Evolutionary conservation across 1,284 basidiomycete species (phyloP), one percentile per base, ranked within the genome.

Genomic region (Butyriboletus appendiculatus): DNA sequence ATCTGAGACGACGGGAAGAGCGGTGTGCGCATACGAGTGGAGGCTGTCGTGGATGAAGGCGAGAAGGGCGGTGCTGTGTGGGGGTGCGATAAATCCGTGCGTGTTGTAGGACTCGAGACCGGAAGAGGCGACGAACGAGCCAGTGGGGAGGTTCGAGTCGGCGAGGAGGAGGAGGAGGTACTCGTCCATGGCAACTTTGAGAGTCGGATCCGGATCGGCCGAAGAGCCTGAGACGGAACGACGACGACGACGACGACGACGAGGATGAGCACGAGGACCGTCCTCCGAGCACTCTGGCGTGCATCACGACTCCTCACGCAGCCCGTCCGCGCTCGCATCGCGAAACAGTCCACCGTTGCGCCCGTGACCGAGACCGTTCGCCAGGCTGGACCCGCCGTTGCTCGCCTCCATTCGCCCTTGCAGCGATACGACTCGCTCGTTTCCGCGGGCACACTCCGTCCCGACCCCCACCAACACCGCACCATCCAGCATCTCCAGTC

Each of bases 31-130:
- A 64, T 96, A 97, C 18, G 89, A 82, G 16, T 79, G 75, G 33
- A 96, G 74, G 59, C 83, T 89, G 63, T 88, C 83, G 33, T 79
- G 78, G 18, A 94, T 61, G 68, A 93, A 96, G 38, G 79, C 76
- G 54, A 84, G 66, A 6, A 81, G 79, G 72, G 11, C 73, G 54
- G 52, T 63, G 59, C 37, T 62, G 60, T 18, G 70, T 49, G 16
- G 74, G 58, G 14, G 57, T 1, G 72, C 64, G 35, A 86, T 73
- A 63, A 96, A 90, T 0, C 94, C 96, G 70, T 99, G 96, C 37
- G 91, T 88, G 33, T 84, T 73, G 67, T 88, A 96, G 0, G 94
- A 94, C 68, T 99, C 96, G 51, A 98, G 81, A 1, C 96, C 96
- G 2, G 93, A 85, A 0, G 95, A 96, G 0, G 94, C 92, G 48